Evolutionary conservation across 257 asterid species (phyloP).

Genomic region (Sherardia arvensis): DNA sequence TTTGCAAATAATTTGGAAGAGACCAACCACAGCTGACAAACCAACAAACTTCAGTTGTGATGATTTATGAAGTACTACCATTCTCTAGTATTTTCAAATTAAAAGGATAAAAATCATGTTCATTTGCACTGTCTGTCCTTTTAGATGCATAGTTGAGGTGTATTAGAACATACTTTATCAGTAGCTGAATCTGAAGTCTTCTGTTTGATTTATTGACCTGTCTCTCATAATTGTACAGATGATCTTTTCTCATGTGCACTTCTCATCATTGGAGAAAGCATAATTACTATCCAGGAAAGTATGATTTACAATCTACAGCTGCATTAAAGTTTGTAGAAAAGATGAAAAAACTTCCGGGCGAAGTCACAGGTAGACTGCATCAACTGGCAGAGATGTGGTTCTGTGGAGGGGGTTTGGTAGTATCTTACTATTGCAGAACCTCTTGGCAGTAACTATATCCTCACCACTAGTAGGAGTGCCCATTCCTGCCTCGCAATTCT

Average conservation of each 20-base stretch:
- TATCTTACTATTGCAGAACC: conserved; percentile 12
- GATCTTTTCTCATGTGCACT: conserved; percentile 6
- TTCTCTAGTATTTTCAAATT: background rate
- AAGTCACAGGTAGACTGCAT: conserved; percentile 21
- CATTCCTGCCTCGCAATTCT: conserved; percentile 26
- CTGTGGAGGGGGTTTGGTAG: conserved; percentile 24
- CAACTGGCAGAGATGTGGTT: conserved; percentile 29
- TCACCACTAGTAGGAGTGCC: conserved; percentile 9
- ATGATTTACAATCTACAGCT: conserved; percentile 5
- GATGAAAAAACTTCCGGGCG: background rate
- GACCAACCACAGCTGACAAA: conserved; percentile 15
- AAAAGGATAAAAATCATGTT: background rate
- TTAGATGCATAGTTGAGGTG: background rate
- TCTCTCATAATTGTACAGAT: conserved; percentile 11
- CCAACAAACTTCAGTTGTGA: background rate
- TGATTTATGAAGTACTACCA: background rate
- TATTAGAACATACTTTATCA: background rate
- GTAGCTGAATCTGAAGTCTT: conserved; percentile 14
- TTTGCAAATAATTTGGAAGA: conserved; percentile 1
- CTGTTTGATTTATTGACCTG: conserved; percentile 1
- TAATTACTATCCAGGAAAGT: background rate
- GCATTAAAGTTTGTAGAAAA: background rate
- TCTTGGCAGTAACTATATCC: conserved; percentile 17
- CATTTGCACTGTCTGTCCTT: background rate
- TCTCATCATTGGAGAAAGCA: conserved; percentile 1